Evolutionary conservation across 371 early-diverging fungal genomes (phyloP).

Genomic region (Rhizomucor miehei): DNA sequence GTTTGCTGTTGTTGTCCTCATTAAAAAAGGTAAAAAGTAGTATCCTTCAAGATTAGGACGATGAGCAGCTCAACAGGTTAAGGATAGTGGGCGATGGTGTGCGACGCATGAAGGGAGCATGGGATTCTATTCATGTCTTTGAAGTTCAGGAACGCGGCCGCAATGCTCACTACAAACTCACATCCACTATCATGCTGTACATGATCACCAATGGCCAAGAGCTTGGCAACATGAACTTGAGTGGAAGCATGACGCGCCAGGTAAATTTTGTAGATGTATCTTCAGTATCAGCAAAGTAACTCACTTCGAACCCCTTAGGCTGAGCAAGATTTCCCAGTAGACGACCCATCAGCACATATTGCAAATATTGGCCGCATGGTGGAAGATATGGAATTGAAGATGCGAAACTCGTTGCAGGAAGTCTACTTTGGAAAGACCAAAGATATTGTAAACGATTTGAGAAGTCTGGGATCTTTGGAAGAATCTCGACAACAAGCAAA

Average conservation of each 20-base stretch:
- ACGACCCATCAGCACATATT: constrained; percentile 79
- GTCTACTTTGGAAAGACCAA: constrained; percentile 98
- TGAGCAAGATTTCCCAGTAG: constrained; percentile 80
- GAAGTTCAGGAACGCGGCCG: constrained; percentile 85
- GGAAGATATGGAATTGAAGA: constrained; percentile 95
- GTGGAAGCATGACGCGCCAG: constrained; percentile 93
- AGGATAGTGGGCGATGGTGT: constrained; percentile 61
- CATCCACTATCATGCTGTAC: constrained; percentile 94
- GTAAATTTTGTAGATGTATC: constrained; percentile 29
- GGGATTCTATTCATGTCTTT: constrained; percentile 98
- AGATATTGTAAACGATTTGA: constrained; percentile 92
- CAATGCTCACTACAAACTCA: constrained; percentile 87
- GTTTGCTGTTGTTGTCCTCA: constrained; percentile 93
- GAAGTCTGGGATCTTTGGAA: constrained; percentile 72
- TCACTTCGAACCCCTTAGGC: constrained; percentile 34
- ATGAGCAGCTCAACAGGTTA: not conserved
- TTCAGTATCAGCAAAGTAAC: not conserved
- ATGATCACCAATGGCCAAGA: constrained; percentile 70
- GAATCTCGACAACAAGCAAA: constrained; percentile 65
- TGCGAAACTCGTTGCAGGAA: constrained; percentile 89
- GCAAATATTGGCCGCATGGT: constrained; percentile 95
- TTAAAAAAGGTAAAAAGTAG: constrained; percentile 81
- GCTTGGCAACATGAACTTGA: constrained; percentile 80
- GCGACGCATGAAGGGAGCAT: constrained; percentile 82
- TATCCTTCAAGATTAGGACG: not conserved